A percentile compares a stretch with the other conserved stretches of the same genome.
These are phyloP conservation scores for Dryas octopetala DNA, from an alignment of 306 rosid species.

Conservation along the genomic window DNA sequence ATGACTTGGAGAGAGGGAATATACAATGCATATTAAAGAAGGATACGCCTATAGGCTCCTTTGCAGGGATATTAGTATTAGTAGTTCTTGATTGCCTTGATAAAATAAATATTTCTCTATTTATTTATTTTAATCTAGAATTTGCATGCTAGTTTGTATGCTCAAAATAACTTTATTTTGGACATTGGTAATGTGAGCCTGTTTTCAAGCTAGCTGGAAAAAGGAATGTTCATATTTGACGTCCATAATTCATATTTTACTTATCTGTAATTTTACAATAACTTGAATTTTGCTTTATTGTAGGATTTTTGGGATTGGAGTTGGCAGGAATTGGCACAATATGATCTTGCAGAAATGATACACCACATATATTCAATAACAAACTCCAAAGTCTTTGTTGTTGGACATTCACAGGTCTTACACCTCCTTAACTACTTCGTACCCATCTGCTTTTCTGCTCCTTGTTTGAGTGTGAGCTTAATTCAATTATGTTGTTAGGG, in stretches of 20 bases:
- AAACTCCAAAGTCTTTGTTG: constrained; percentile 61
- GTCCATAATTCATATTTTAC: neutral
- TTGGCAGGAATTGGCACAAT: constrained; percentile 83
- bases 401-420: constrained; percentile 93
- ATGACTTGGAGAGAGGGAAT: neutral
- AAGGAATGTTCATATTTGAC: neutral
- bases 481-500: constrained; percentile 50
- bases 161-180: neutral
- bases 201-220: neutral
- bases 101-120: neutral
- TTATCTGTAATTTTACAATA: constrained; percentile 21
- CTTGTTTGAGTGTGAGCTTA: constrained; percentile 19
- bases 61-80: constrained; percentile 5
- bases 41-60: neutral
- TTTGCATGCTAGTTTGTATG: neutral
- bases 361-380: constrained; percentile 50
- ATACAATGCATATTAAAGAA: neutral
- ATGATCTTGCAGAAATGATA: constrained; percentile 76
- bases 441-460: constrained; percentile 10
- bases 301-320: constrained; percentile 97
- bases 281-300: constrained; percentile 28
- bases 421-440: constrained; percentile 26
- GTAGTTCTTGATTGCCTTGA: neutral
- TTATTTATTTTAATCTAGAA: neutral
- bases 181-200: neutral